Evolutionary conservation across 2,329 filamentous ascomycete species (phyloP).

Genomic region (Hypoxylon sp.): DNA sequence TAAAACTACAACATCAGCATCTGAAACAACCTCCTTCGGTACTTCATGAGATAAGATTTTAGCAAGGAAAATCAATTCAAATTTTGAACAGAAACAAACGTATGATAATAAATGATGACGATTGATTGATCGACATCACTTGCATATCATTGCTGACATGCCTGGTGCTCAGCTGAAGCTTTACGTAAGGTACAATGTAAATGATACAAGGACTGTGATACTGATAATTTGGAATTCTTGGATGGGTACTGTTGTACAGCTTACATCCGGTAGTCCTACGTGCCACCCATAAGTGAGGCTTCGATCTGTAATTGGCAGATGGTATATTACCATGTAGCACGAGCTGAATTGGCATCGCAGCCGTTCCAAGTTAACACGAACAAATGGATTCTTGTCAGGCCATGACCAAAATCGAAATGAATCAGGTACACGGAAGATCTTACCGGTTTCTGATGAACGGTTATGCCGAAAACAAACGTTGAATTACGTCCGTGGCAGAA

Average conservation of each 20-base stretch:
- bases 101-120: not conserved
- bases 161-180: not conserved
- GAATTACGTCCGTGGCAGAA: too few species aligned
- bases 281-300: not conserved
- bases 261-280: not conserved
- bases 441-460: too few species aligned
- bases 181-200: not conserved
- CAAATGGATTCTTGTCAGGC: not conserved
- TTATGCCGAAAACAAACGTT: too few species aligned
- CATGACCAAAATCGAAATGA: not conserved
- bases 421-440: too few species aligned
- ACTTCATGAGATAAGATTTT: conserved; percentile 1
- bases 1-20: not conserved
- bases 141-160: conserved; percentile 4
- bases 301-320: not conserved
- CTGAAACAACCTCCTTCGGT: not conserved
- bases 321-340: not conserved
- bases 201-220: not conserved
- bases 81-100: not conserved
- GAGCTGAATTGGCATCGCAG: not conserved
- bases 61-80: not conserved
- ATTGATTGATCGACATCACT: not conserved
- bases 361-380: too few species aligned
- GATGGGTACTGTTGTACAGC: not conserved
- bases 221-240: conserved; percentile 1